Percentiles rank a stretch among this genome's conserved stretches.
Evolutionary conservation across 164 flowering plant species (phyloP).

Genomic region (Vitis amurensis): DNA sequence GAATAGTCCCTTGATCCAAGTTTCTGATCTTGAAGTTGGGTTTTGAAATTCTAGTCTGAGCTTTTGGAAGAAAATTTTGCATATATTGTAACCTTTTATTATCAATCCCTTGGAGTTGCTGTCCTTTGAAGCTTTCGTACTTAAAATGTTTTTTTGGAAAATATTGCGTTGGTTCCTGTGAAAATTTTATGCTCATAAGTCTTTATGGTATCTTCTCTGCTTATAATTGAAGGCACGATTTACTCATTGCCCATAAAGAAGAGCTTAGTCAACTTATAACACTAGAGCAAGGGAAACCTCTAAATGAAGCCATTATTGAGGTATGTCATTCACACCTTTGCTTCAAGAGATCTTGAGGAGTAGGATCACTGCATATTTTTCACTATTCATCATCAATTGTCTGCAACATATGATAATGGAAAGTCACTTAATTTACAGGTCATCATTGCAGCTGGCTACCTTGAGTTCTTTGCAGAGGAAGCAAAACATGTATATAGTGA

Average conservation of each 20-base stretch:
- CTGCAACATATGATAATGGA: neutral
- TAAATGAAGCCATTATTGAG: constrained; percentile 95
- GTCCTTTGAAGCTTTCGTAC: too few relatives aligned
- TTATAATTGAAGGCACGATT: constrained; percentile 69
- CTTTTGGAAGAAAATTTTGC: too few relatives aligned
- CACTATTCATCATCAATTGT: neutral
- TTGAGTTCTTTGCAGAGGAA: constrained; percentile 94
- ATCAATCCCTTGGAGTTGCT: too few relatives aligned
- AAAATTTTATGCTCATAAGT: too few relatives aligned
- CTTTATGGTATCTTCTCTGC: neutral
- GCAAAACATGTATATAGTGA: constrained; percentile 97
- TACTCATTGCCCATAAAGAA: constrained; percentile 81
- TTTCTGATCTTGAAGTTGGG: too few relatives aligned
- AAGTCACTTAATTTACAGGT: constrained; percentile 46
- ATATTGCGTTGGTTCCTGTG: too few relatives aligned
- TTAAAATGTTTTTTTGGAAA: too few relatives aligned
- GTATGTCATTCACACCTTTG: constrained; percentile 34
- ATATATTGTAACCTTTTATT: too few relatives aligned
- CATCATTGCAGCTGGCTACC: constrained; percentile 78
- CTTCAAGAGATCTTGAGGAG: neutral
- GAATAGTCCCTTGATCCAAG: too few relatives aligned
- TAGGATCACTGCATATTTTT: neutral
- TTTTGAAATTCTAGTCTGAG: too few relatives aligned
- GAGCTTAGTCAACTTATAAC: constrained; percentile 92
- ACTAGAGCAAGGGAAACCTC: constrained; percentile 95